A percentile compares a stretch with the other conserved stretches of the same genome.
Conservation (phyloP, 805 yeast species). For the Cyberlindnera maclurae region DNA sequence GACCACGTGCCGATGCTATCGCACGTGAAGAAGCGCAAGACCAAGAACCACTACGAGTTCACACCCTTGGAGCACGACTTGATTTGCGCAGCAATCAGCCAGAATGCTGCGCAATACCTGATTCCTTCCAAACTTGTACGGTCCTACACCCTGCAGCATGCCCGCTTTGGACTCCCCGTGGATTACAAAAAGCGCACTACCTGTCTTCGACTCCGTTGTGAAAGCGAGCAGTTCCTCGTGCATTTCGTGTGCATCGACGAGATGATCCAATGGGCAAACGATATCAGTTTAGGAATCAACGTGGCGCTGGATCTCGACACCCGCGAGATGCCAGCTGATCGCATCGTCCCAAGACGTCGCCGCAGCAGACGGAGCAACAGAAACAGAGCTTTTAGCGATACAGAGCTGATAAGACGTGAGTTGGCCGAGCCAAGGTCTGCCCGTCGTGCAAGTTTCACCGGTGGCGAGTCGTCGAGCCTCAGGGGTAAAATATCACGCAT, state of each 20-base stretch:
- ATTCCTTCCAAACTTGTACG: conserved; percentile 33
- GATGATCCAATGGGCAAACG: conserved; percentile 73
- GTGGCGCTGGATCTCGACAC: conserved; percentile 68
- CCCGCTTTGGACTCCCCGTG: conserved; percentile 74
- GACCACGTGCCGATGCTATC: conserved; percentile 27
- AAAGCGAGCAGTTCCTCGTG: conserved; percentile 73
- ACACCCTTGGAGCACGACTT: conserved; percentile 22
- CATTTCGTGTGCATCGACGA: conserved; percentile 56
- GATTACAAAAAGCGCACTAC: conserved; percentile 71
- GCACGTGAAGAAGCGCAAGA: conserved; percentile 24
- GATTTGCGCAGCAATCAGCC: conserved; percentile 13
- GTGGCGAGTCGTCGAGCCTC: conserved; percentile 5
- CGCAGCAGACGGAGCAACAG: conserved; percentile 31
- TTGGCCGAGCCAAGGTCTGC: conserved; percentile 16
- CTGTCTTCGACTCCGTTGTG: conserved; percentile 71
- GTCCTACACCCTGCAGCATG: conserved; percentile 77
- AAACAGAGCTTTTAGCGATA: conserved; percentile 22
- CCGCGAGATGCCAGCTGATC: conserved; percentile 66
- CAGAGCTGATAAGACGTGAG: conserved; percentile 22
- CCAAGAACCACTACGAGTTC: conserved; percentile 20
- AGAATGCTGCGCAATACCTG: conserved; percentile 12
- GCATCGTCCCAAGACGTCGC: conserved; percentile 76
- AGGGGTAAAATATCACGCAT: conserved; percentile 10
- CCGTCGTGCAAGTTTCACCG: conserved; percentile 18
- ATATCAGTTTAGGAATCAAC: conserved; percentile 68